A percentile compares a stretch with the other conserved stretches of the same genome.
These are phyloP conservation scores for Solanum corneliomulleri DNA, from an alignment of 257 asterid species.

Conservation along the genomic window DNA sequence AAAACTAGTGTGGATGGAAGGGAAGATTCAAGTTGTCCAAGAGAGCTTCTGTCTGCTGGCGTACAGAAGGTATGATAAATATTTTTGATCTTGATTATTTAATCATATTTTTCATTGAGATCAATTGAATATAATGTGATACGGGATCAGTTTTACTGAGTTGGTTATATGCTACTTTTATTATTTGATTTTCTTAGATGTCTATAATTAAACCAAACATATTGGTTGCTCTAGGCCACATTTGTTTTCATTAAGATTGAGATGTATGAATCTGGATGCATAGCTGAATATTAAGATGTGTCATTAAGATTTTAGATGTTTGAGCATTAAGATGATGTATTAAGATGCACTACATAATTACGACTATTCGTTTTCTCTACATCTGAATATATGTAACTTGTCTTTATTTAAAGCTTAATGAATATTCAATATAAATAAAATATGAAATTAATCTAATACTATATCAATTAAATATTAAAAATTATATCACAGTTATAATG, in stretches of 20 bases:
- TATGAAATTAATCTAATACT: neutral
- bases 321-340: neutral
- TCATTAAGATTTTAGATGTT: neutral
- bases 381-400: neutral
- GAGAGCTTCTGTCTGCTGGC: slow-evolving; percentile 23
- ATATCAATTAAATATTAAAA: neutral
- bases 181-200: neutral
- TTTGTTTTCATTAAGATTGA: neutral
- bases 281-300: neutral
- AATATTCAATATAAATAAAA: neutral
- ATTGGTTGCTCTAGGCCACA: neutral
- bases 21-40: slow-evolving; percentile 28
- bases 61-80: slow-evolving; percentile 38
- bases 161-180: neutral
- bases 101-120: neutral
- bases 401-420: neutral
- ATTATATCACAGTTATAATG: neutral
- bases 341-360: neutral
- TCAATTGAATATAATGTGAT: neutral
- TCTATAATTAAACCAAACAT: neutral
- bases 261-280: neutral
- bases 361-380: neutral
- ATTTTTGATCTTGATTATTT: neutral
- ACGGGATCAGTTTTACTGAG: neutral
- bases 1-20: slow-evolving; percentile 17